Evolutionary conservation across 2,329 filamentous ascomycete species (phyloP).

Genomic region (Hymenoscyphus repandus): DNA sequence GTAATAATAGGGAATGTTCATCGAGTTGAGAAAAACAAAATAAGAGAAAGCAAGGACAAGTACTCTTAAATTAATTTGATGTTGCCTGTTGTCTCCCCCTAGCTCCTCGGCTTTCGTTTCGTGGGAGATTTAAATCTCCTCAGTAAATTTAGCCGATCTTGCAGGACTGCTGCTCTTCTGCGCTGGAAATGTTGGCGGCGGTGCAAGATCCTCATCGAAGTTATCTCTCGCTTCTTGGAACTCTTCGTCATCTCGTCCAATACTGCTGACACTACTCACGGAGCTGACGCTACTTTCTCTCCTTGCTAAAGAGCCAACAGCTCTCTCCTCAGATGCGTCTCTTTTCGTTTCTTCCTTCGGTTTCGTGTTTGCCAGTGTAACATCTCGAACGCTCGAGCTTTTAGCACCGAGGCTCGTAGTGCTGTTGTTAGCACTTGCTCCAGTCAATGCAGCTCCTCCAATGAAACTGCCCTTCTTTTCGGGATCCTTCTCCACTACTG

Average conservation of each 20-base stretch:
- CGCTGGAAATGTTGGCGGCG: slow-evolving; percentile 29
- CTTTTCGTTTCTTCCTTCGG: neutral
- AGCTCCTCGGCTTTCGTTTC: neutral
- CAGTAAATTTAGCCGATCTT: slow-evolving; percentile 53
- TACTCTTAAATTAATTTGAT: neutral
- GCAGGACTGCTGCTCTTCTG: slow-evolving; percentile 45
- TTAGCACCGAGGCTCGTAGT: slow-evolving; percentile 31
- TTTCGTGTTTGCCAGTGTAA: slow-evolving; percentile 19
- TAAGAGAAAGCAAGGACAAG: no score
- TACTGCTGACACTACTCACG: neutral
- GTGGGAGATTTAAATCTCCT: slow-evolving; percentile 42
- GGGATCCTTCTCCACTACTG: slow-evolving; percentile 2
- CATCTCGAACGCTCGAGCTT: slow-evolving; percentile 14
- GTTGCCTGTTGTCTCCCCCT: neutral
- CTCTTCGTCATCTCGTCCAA: slow-evolving; percentile 36
- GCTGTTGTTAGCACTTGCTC: slow-evolving; percentile 40
- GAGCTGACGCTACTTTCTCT: slow-evolving; percentile 13
- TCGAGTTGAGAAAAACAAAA: no score
- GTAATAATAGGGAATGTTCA: no score
- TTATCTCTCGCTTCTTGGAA: slow-evolving; percentile 45
- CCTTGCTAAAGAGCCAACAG: slow-evolving; percentile 1
- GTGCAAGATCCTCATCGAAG: slow-evolving; percentile 39
- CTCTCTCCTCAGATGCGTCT: neutral
- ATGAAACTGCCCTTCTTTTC: slow-evolving; percentile 38
- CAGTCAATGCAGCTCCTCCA: slow-evolving; percentile 45